Evolutionary conservation across 441 rosid species (phyloP), one percentile per base, ranked within the genome.

Genomic region (Syzygium syzygioides): DNA sequence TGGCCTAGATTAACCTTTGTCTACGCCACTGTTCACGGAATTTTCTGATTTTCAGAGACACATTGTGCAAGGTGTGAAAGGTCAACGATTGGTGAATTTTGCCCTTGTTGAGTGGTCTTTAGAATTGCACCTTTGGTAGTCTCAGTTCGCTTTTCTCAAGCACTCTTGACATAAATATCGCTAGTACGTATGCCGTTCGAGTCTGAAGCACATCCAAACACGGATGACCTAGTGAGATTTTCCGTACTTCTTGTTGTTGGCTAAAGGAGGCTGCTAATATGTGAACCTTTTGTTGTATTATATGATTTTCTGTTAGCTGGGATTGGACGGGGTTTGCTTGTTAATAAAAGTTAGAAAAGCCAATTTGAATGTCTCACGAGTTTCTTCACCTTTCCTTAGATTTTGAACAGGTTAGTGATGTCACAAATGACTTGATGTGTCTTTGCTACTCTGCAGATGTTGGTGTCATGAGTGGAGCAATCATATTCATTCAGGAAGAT

Each of bases 401-500:
- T 76, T 23, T 76, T 76, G 83, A 76, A 20, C 83, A 37, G 52
- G 14, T 76, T 41, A 76, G 83, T 76, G n/a, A 76, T 6, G 18
- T 76, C 1, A 2, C 83, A 41, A 41, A 76, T 76, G 83, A 76
- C 17, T 76, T 41, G 52, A 71, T 20, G 83, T 37, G 79, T 3
- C 83, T 71, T 12, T 71, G 62, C 41, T 54, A 23, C 62, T 0
- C 53, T 85, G 87, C 87, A 85, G 87, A 85, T 85, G 62, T 56
- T 30, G 87, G 87, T 55, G 87, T 85, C 50, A 85, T 85, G 87
- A 85, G 87, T 23, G 87, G 87, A 20, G 87, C 87, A 15, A 85
- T 85, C 60, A 52, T 85, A 32, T 85, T 85, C 32, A 85, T 85
- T 85, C 86, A 85, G 86, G 86, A 85, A 85, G 86, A 85, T 85